phyloP scores from a whole-genome alignment of 2,329 filamentous ascomycete genomes.

The Aureobasidium sp. region DNA sequence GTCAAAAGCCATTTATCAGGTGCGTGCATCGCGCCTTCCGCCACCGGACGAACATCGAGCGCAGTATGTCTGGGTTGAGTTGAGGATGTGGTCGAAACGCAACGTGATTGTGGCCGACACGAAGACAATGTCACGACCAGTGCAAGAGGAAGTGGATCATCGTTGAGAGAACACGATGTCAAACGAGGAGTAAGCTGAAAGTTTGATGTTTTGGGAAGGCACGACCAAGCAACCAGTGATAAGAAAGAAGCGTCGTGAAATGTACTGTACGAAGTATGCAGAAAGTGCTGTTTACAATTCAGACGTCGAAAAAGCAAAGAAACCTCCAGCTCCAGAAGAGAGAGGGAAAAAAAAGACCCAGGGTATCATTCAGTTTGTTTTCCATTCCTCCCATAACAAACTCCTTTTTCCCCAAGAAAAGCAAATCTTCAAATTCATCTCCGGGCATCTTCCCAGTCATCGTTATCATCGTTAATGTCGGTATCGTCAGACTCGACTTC shows the following conservation, averaged over 20 bases:
- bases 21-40: too few species aligned
- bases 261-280: background rate
- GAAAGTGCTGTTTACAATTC: background rate
- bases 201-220: background rate
- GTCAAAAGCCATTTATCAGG: too few species aligned
- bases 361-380: slow-evolving; percentile 1
- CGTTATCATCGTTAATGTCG: slow-evolving; percentile 21
- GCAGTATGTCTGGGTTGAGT: too few species aligned
- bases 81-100: too few species aligned
- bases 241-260: background rate
- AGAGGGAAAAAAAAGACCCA: background rate
- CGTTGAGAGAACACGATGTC: too few species aligned
- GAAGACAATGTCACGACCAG: too few species aligned
- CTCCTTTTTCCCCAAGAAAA: background rate
- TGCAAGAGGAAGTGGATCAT: too few species aligned
- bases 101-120: too few species aligned
- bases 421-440: background rate
- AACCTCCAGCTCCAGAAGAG: background rate
- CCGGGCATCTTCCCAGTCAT: slow-evolving; percentile 14
- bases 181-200: too few species aligned
- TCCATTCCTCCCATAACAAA: background rate
- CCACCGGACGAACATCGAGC: too few species aligned
- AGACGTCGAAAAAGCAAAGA: background rate
- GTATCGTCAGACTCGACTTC: slow-evolving; percentile 28
- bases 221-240: background rate